Evolutionary conservation across 768 basidiomycete species (phyloP), one percentile per base, ranked within the genome.

Genomic region (Phanerodontia chrysosporium): DNA sequence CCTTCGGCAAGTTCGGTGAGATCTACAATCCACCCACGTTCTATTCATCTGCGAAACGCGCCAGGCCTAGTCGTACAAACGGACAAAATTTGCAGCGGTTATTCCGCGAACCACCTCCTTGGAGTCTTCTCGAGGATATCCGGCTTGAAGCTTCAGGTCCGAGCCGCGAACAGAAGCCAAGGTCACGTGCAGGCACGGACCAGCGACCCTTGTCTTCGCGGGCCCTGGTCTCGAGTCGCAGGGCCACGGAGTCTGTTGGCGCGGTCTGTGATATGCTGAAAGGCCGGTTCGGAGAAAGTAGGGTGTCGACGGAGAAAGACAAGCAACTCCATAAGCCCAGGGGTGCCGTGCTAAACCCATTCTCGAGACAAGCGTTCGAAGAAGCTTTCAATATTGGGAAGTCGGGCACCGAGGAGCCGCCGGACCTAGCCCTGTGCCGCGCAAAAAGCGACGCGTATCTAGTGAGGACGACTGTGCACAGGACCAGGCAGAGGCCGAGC

Each of bases 101-200:
- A 27, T 69, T 53, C 57, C 64, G 68, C 1, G 28, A 58, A 0
- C 66, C 68, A 4, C 68, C 66, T 13, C 62, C 68, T 16, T 69
- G 66, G 65, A 49, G 44, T 18, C 27, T 46, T 1, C 64, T 69
- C 1, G 24, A 51, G 32, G 13, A 28, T 2, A 30, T 32, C 29
- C 27, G 29, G 29, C 9, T 22, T n/a, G 39, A 42, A 18, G 18
- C 18, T 18, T 42, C 39, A 4, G 6, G 39, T 18, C 10, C 8
- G 18, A 4, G 10, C 18, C 4, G 18, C 18, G 18, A 8, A 18
- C 8, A 35, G 10, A 42, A 18, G 16, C 39, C 39, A 10, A 28
- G 28, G 16, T 32, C 49, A 18, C 49, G 49, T n/a, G 13, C 13
- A 1, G 30, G n/a, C n/a, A 21, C 25, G 3, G 58, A 59, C 44